Evolutionary conservation across 306 rosid species (phyloP).

Genomic region (Cyclanthera cordifolia): DNA sequence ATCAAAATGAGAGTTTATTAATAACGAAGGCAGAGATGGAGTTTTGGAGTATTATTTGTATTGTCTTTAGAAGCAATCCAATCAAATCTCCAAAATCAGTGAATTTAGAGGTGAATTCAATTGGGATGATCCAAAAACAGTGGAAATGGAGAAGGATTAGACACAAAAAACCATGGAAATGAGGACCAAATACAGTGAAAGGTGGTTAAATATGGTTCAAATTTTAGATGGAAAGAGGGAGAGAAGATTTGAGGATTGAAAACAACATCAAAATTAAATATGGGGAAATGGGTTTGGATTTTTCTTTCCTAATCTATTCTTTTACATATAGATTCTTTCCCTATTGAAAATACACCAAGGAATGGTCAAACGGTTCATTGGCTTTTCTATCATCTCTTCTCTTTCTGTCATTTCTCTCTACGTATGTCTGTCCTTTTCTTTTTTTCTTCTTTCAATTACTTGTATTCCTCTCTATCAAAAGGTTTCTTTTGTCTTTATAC

Average conservation of each 20-base stretch:
- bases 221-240: background rate
- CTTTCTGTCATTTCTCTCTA: constrained; percentile 29
- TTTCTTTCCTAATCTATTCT: constrained; percentile 17
- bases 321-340: constrained; percentile 30
- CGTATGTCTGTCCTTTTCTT: constrained; percentile 11
- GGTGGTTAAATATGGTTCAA: background rate
- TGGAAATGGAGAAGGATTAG: constrained; percentile 3
- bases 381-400: constrained; percentile 39
- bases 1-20: background rate
- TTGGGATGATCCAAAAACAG: background rate
- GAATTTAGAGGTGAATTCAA: constrained; percentile 12
- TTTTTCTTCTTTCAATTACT: background rate
- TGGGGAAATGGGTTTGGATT: constrained; percentile 26
- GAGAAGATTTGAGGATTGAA: background rate
- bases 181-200: too few relatives aligned
- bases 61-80: background rate
- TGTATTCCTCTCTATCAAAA: background rate
- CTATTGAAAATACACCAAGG: constrained; percentile 15
- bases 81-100: background rate
- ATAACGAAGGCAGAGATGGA: background rate
- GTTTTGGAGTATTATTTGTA: constrained; percentile 14
- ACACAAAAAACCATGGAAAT: background rate
- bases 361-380: constrained; percentile 49
- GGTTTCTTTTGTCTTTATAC: background rate
- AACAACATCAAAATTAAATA: background rate